phyloP scores from a whole-genome alignment of 2,329 filamentous ascomycete species.

The Penicillium sp. region DNA sequence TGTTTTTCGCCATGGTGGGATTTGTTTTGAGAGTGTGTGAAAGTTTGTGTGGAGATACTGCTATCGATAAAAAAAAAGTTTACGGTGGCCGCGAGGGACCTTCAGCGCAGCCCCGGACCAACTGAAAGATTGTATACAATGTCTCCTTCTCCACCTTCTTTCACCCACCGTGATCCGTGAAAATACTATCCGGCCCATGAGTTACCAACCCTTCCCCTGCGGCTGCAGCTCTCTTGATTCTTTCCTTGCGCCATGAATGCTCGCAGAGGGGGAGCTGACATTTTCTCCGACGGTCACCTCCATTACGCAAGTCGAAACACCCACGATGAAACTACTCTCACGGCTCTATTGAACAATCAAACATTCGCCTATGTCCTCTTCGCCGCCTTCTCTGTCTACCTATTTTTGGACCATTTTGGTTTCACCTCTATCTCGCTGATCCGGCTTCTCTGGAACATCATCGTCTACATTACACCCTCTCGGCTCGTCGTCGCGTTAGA shows the following conservation, averaged over 20 bases:
- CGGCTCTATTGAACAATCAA: slow-evolving; percentile 26
- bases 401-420: slow-evolving; percentile 30
- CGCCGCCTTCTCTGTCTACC: slow-evolving; percentile 27
- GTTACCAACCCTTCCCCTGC: slow-evolving; percentile 16
- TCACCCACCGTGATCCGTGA: background rate
- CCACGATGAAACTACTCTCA: slow-evolving; percentile 33
- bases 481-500: slow-evolving; percentile 45
- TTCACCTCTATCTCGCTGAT: slow-evolving; percentile 29
- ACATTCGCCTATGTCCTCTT: slow-evolving; percentile 29
- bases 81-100: slow-evolving; percentile 29
- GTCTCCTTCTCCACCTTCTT: slow-evolving; percentile 8
- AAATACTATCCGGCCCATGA: slow-evolving; percentile 12
- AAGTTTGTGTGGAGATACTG: slow-evolving; percentile 27
- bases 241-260: slow-evolving; percentile 34
- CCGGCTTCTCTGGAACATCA: slow-evolving; percentile 35
- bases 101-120: slow-evolving; percentile 22
- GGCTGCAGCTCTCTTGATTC: slow-evolving; percentile 15
- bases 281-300: slow-evolving; percentile 29
- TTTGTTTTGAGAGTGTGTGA: slow-evolving; percentile 12
- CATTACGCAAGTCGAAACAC: slow-evolving; percentile 21
- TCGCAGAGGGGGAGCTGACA: slow-evolving; percentile 30
- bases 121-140: slow-evolving; percentile 12
- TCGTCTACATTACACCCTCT: slow-evolving; percentile 40
- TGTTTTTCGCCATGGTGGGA: slow-evolving; percentile 39
- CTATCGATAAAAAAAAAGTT: slow-evolving; percentile 39